A percentile compares a stretch with the other conserved stretches of the same genome.
These are phyloP conservation scores for Chrysanthemum makinoi DNA, from an alignment of 129 eudicot genomes.

Conservation along the genomic window DNA sequence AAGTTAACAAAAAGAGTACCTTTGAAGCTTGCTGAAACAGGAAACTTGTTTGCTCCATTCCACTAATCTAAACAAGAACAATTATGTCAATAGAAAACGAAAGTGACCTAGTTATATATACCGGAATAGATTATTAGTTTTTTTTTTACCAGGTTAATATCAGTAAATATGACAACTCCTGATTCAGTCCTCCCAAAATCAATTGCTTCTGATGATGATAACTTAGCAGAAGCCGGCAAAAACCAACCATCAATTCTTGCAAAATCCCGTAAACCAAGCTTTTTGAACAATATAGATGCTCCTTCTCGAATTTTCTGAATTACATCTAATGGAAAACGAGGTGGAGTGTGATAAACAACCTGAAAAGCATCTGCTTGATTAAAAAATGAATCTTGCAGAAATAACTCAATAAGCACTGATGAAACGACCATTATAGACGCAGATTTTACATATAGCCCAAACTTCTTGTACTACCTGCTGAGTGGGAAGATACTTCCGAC, in stretches of 20 bases:
- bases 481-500: slow-evolving; percentile 89
- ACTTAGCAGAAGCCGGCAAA: slow-evolving; percentile 55
- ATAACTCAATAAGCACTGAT: background rate
- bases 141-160: slow-evolving; percentile 74
- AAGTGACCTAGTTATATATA: slow-evolving; percentile 6
- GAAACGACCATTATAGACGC: background rate
- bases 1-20: slow-evolving; percentile 39
- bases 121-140: background rate
- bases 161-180: slow-evolving; percentile 74
- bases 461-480: slow-evolving; percentile 56
- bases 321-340: slow-evolving; percentile 78
- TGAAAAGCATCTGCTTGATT: slow-evolving; percentile 20
- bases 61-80: slow-evolving; percentile 57
- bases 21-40: slow-evolving; percentile 95
- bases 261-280: slow-evolving; percentile 81
- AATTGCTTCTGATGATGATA: slow-evolving; percentile 38
- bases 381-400: background rate
- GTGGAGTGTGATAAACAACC: slow-evolving; percentile 97
- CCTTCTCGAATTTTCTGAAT: slow-evolving; percentile 69
- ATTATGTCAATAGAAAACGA: background rate
- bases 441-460: slow-evolving; percentile 15
- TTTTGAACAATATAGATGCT: slow-evolving; percentile 71
- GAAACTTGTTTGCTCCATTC: slow-evolving; percentile 98
- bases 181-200: slow-evolving; percentile 61
- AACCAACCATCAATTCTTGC: slow-evolving; percentile 98